These are phyloP conservation scores for Leavenworthia alabamica DNA, from an alignment of 345 rosid genomes.

Conservation along the genomic window DNA sequence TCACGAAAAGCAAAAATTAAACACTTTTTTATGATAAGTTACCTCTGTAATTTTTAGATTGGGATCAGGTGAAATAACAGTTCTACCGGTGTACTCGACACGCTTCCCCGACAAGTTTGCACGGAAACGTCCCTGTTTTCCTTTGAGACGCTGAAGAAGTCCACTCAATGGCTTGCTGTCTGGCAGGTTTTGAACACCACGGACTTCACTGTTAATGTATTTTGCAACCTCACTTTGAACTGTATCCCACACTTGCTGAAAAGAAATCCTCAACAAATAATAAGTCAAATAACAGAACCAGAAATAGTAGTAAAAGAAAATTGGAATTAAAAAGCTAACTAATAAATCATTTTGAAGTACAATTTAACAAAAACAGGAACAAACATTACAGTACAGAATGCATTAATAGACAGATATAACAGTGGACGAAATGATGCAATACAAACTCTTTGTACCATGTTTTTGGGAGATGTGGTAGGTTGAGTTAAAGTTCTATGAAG, in stretches of 20 bases:
- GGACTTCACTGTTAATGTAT: conserved; percentile 79
- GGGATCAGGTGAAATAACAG: conserved; percentile 99
- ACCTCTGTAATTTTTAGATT: conserved; percentile 95
- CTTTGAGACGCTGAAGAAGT: conserved; percentile 89
- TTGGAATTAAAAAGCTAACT: too few relatives aligned
- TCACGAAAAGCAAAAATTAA: background rate
- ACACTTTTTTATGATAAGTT: conserved; percentile 1
- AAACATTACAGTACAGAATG: too few relatives aligned
- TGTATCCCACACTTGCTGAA: conserved; percentile 64
- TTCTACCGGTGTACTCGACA: conserved; percentile 91
- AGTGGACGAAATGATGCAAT: conserved; percentile 6
- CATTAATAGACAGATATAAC: background rate
- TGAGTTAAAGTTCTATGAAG: conserved; percentile 53
- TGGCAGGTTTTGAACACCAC: conserved; percentile 45
- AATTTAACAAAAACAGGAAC: background rate
- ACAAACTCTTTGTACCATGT: conserved; percentile 42
- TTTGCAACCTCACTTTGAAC: conserved; percentile 83
- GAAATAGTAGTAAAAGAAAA: too few relatives aligned
- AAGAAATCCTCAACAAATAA: conserved; percentile 23
- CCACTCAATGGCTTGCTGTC: conserved; percentile 55
- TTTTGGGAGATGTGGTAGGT: conserved; percentile 40
- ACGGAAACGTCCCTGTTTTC: conserved; percentile 91
- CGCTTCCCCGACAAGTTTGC: conserved; percentile 94
- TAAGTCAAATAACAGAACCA: background rate
- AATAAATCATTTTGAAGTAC: too few relatives aligned